A percentile compares a stretch with the other conserved stretches of the same genome.
These are phyloP conservation scores for Fibroporia radiculosa DNA, from an alignment of 768 basidiomycete genomes.

Conservation along the genomic window DNA sequence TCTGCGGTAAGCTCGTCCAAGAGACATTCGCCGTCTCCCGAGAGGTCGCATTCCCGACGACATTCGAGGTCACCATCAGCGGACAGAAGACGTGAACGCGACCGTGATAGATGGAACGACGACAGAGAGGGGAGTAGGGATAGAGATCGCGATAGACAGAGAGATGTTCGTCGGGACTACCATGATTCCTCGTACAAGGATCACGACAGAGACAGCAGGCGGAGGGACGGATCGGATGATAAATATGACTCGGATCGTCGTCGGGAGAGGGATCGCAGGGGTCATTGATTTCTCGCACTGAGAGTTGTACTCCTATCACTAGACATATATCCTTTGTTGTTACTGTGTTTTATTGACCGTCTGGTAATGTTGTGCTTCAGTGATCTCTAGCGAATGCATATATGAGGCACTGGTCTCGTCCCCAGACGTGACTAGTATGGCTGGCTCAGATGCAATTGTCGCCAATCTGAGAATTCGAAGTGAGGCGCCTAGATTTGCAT, in stretches of 20 bases:
- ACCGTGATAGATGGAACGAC: conserved; percentile 15
- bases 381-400: too few relatives aligned
- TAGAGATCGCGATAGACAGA: conserved; percentile 8
- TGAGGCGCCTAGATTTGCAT: too few relatives aligned
- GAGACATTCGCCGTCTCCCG: conserved; percentile 31
- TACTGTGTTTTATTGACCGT: too few relatives aligned
- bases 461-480: too few relatives aligned
- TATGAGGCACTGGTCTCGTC: too few relatives aligned
- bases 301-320: background rate
- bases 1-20: conserved; percentile 18
- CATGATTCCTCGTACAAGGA: conserved; percentile 9
- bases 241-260: conserved; percentile 7
- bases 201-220: conserved; percentile 8
- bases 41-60: conserved; percentile 36
- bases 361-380: too few relatives aligned
- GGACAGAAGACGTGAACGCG: conserved; percentile 20
- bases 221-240: conserved; percentile 8
- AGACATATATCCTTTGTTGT: too few relatives aligned
- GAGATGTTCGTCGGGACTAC: conserved; percentile 5
- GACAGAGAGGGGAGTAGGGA: conserved; percentile 25
- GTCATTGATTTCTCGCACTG: background rate
- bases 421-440: too few relatives aligned
- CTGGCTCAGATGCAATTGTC: too few relatives aligned
- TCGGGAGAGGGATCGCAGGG: conserved; percentile 4
- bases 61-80: conserved; percentile 42